phyloP scores from a whole-genome alignment of 495 filamentous ascomycete species.

The Apodospora peruviana region DNA sequence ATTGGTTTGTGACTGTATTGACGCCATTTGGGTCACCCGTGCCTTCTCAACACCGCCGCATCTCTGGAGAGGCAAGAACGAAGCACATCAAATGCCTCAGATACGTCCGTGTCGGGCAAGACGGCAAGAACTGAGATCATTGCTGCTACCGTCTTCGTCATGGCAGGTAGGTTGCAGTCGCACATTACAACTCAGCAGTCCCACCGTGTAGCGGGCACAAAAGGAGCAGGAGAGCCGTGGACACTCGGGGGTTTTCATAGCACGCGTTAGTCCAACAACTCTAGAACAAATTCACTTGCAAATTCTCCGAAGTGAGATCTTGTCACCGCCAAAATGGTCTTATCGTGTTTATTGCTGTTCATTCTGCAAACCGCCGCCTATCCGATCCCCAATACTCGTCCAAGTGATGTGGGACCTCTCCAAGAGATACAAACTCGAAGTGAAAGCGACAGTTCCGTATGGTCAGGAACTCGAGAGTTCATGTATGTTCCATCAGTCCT shows the following conservation, averaged over 20 bases:
- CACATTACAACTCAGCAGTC: constrained; percentile 12
- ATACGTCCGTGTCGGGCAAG: no score
- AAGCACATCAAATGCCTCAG: neutral
- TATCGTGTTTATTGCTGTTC: no score
- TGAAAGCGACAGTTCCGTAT: no score
- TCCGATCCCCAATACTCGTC: no score
- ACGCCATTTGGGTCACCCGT: neutral
- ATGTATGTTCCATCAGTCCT: no score
- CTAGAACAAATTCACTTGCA: neutral
- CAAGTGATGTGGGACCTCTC: no score
- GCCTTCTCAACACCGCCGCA: neutral
- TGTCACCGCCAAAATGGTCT: no score
- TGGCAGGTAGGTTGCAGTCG: neutral
- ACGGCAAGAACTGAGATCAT: no score
- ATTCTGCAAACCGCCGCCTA: no score
- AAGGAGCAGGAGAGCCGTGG: neutral
- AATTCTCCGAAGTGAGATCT: neutral
- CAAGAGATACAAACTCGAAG: no score
- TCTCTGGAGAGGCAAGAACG: neutral
- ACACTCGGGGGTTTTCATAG: neutral
- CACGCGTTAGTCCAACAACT: neutral
- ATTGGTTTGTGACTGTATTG: neutral
- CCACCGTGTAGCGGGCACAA: neutral
- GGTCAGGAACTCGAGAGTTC: no score
- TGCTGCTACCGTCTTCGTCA: no score